phyloP scores from a whole-genome alignment of 2,329 filamentous ascomycete genomes.

The Paecilomyces formosus region DNA sequence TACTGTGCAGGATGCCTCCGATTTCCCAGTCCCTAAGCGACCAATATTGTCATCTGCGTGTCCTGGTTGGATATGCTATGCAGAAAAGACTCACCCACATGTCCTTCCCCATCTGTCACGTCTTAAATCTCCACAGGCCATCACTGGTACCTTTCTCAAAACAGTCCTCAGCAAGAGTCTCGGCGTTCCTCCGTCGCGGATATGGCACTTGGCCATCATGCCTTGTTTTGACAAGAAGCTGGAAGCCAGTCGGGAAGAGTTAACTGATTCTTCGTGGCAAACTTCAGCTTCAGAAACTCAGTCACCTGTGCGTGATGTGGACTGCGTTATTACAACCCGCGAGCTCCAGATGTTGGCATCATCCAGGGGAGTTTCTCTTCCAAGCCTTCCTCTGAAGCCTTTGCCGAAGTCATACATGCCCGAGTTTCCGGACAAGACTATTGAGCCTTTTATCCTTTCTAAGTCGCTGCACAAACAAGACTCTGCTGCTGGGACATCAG shows the following conservation, averaged over 20 bases:
- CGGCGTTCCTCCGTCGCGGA: constrained; percentile 65
- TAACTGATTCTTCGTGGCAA: constrained; percentile 72
- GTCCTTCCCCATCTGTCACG: constrained; percentile 84
- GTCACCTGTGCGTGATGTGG: constrained; percentile 68
- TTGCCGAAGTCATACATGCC: constrained; percentile 40
- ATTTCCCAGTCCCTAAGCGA: constrained; percentile 24
- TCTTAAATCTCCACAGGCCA: constrained; percentile 87
- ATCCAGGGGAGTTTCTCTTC: constrained; percentile 70
- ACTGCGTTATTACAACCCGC: constrained; percentile 95
- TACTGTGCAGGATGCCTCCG: constrained; percentile 6
- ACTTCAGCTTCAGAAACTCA: constrained; percentile 25
- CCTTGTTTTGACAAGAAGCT: constrained; percentile 99
- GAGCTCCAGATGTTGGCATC: constrained; percentile 87
- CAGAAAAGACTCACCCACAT: constrained; percentile 94
- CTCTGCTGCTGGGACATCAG: constrained; percentile 66
- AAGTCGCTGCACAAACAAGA: constrained; percentile 34
- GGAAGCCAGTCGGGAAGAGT: constrained; percentile 85
- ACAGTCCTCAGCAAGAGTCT: constrained; percentile 68
- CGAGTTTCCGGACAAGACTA: constrained; percentile 63
- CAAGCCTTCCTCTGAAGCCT: constrained; percentile 56
- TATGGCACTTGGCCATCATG: constrained; percentile 96
- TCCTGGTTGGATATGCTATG: constrained; percentile 97
- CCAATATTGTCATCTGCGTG: constrained; percentile 73
- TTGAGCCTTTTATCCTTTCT: constrained; percentile 71
- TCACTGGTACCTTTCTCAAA: constrained; percentile 86